Evolutionary conservation across 352 stramenopile species (phyloP).

Genomic region (Aphanomyces euteiches): DNA sequence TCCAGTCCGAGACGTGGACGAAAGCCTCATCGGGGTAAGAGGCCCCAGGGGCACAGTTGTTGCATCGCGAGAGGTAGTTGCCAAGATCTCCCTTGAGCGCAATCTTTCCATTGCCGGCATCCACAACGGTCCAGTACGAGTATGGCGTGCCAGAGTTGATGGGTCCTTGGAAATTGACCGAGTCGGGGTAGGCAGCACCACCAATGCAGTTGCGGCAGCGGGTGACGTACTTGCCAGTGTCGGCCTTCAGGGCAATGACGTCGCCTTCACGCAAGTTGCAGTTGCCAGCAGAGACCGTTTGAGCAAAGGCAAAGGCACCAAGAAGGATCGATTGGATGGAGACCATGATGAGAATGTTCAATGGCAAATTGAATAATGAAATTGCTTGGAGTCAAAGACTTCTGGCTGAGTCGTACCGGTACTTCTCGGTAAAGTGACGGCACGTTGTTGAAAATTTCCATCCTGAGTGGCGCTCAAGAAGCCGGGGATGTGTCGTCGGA

Average conservation of each 20-base stretch:
- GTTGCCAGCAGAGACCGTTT: constrained; percentile 22
- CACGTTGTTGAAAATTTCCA: too few species aligned
- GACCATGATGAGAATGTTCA: too few species aligned
- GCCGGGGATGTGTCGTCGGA: too few species aligned
- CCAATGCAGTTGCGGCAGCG: constrained; percentile 8
- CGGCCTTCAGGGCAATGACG: constrained; percentile 6
- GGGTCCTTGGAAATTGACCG: not conserved
- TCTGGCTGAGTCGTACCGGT: too few species aligned
- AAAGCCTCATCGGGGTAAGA: not conserved
- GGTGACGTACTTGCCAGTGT: not conserved
- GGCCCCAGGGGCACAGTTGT: not conserved
- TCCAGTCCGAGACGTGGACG: not conserved
- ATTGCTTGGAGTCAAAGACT: too few species aligned
- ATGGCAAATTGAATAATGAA: too few species aligned
- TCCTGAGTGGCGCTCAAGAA: too few species aligned
- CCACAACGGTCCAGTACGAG: not conserved
- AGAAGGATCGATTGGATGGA: too few species aligned
- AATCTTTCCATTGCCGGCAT: constrained; percentile 19
- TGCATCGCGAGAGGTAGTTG: not conserved
- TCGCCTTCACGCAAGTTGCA: not conserved
- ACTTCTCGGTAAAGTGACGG: too few species aligned
- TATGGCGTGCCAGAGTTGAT: not conserved
- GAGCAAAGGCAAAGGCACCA: not conserved
- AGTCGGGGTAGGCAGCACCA: not conserved
- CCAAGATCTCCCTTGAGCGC: not conserved